Evolutionary conservation across 805 yeast species (phyloP).

Genomic region (Scheffersomyces spartinae): DNA sequence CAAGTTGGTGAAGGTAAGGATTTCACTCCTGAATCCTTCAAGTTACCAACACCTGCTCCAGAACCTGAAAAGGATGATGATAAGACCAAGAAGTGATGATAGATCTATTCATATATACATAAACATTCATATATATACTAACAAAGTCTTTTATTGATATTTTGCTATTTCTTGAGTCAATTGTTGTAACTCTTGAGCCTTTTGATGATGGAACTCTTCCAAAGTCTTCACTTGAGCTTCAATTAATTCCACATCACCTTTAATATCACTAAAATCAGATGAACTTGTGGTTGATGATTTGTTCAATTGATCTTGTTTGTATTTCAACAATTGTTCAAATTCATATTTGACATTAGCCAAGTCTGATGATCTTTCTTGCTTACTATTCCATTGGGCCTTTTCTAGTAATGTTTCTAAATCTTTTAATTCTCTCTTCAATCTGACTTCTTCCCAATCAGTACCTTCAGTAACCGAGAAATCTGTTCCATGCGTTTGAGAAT

Average conservation of each 20-base stretch:
- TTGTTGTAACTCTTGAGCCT: slow-evolving; percentile 46
- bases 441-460: slow-evolving; percentile 90
- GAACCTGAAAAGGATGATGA: slow-evolving; percentile 38
- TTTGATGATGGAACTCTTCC: slow-evolving; percentile 53
- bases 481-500: slow-evolving; percentile 38
- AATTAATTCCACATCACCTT: slow-evolving; percentile 54
- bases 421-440: slow-evolving; percentile 66
- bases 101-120: too few relatives aligned
- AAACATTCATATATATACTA: too few relatives aligned
- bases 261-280: slow-evolving; percentile 39
- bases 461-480: slow-evolving; percentile 64
- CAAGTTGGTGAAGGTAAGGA: slow-evolving; percentile 84
- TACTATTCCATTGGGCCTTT: slow-evolving; percentile 41
- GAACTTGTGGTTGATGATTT: slow-evolving; percentile 6
- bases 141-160: too few relatives aligned
- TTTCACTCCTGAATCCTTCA: slow-evolving; percentile 68
- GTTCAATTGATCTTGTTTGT: slow-evolving; percentile 52
- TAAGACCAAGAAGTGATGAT: slow-evolving; percentile 26
- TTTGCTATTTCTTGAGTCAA: slow-evolving; percentile 37
- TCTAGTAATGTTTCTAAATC: slow-evolving; percentile 59
- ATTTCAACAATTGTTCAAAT: slow-evolving; percentile 70
- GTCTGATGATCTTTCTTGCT: slow-evolving; percentile 20
- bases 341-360: slow-evolving; percentile 40
- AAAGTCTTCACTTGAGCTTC: slow-evolving; percentile 67
- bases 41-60: slow-evolving; percentile 73